These are phyloP conservation scores for Bombardia bombarda DNA, from an alignment of 495 filamentous ascomycete genomes.

Conservation along the genomic window DNA sequence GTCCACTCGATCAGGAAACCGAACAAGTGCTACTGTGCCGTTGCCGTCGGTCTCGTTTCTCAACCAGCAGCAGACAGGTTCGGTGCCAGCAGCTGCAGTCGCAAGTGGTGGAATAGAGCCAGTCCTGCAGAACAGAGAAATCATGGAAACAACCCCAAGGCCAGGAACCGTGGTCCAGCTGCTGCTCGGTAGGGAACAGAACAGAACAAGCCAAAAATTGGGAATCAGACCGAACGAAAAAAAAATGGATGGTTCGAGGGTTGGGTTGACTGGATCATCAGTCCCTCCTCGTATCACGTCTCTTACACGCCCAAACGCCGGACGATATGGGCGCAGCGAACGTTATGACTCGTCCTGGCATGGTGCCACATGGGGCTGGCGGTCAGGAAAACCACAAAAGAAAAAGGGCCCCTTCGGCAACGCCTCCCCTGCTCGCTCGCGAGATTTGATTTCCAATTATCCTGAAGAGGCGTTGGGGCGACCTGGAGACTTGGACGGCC, in stretches of 20 bases:
- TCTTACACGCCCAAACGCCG: slow-evolving; percentile 20
- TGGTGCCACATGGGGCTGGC: too few relatives aligned
- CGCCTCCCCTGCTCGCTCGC: too few relatives aligned
- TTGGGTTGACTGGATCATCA: slow-evolving; percentile 10
- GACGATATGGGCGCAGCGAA: slow-evolving; percentile 9
- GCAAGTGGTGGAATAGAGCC: neutral
- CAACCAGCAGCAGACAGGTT: neutral
- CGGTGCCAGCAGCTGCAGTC: too few relatives aligned
- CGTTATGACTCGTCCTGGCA: too few relatives aligned
- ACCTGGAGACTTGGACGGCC: too few relatives aligned
- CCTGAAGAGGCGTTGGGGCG: too few relatives aligned
- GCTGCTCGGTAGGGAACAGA: too few relatives aligned
- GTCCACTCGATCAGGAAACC: slow-evolving; percentile 11
- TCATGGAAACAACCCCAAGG: neutral
- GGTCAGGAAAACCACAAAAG: too few relatives aligned
- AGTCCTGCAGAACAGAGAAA: neutral
- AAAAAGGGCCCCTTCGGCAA: too few relatives aligned
- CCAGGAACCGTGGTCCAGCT: too few relatives aligned
- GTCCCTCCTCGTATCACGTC: slow-evolving; percentile 15
- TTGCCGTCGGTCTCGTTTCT: neutral
- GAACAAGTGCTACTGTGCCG: slow-evolving; percentile 1
- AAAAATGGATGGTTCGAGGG: slow-evolving; percentile 22
- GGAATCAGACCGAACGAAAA: slow-evolving; percentile 5
- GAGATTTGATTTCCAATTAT: too few relatives aligned
- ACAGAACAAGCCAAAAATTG: neutral